Base-by-base conservation (phyloP, 202 grass and related monocot genomes). In the Brachypodium distachyon region DNA sequence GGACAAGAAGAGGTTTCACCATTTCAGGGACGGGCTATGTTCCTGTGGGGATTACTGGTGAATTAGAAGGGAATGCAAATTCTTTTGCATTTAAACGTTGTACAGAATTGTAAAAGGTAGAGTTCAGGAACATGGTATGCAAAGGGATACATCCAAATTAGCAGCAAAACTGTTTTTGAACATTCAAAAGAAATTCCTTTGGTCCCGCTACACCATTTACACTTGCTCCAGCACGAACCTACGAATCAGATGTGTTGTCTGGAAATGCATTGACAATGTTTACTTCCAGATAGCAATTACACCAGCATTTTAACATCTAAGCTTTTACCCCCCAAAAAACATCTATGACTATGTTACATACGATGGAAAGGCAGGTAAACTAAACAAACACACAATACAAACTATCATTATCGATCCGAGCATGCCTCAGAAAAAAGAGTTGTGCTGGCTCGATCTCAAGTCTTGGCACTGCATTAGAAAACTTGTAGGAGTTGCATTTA, bases 1-100 rank as follows among this genome's bases (percentile, higher is more conserved):
- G 50, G 83, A 86, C 72, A 90, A 86, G 53, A 90, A 75, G 74
- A 74, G 87, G 39, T 92, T 88, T 33, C 74, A 88, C 61, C 85
- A 88, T 79, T 88, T 88, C 70, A 82, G 40, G 37, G 65, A 84
- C 49, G 83, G 86, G 12, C 23, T 76, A 13, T 90, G 87, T 58
- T 89, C 83, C 12, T 87, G 86, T 12, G 71, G 52, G 12, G 82
- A 89, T 82, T 87, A 78, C 68, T 89, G 90, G 81, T 76, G n/a
- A n/a, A n/a, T n/a, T 26, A 42, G 66, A 85, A 49, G 7, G 12
- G 12, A 18, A 51, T 72, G 5, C 21, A 66, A 67, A 14, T 66
- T 42, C 16, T 66, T 42, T 14, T 26, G 21, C 26, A 66, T 19
- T 12, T 13, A 55, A 55, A 67, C 63, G 1, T 23, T 9, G 41